Conservation (phyloP, 2,329 filamentous ascomycete species). For the Beauveria pseudobassiana region DNA sequence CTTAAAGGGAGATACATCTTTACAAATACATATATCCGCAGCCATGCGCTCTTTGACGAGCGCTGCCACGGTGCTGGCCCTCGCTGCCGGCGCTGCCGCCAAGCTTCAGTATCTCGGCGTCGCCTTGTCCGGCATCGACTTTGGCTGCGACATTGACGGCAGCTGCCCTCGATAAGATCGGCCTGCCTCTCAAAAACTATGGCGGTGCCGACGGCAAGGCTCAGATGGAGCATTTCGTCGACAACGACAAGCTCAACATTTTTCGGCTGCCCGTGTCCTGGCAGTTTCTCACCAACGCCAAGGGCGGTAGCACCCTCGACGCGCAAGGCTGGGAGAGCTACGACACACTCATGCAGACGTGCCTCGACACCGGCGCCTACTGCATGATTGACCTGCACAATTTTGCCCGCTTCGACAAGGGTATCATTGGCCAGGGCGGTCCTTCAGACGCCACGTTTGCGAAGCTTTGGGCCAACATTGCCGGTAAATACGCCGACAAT, state of each 20-base stretch:
- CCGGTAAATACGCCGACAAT: slow-evolving; percentile 47
- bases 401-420: slow-evolving; percentile 53
- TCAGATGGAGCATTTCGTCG: slow-evolving; percentile 51
- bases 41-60: slow-evolving; percentile 10
- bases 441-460: slow-evolving; percentile 52
- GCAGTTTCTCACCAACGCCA: slow-evolving; percentile 51
- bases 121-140: slow-evolving; percentile 40
- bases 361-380: slow-evolving; percentile 46
- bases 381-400: slow-evolving; percentile 56
- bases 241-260: slow-evolving; percentile 44
- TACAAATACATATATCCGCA: background rate
- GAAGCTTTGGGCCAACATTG: slow-evolving; percentile 50
- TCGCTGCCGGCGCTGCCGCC: slow-evolving; percentile 8
- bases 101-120: slow-evolving; percentile 24
- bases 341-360: slow-evolving; percentile 48
- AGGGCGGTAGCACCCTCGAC: slow-evolving; percentile 43
- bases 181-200: slow-evolving; percentile 26
- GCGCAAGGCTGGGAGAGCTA: slow-evolving; percentile 41
- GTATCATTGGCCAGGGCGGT: slow-evolving; percentile 58
- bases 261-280: slow-evolving; percentile 40
- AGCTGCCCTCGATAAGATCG: slow-evolving; percentile 28
- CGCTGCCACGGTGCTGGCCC: slow-evolving; percentile 10
- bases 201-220: slow-evolving; percentile 21
- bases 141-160: slow-evolving; percentile 40
- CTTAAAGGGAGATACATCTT: background rate